phyloP scores from a whole-genome alignment of 2,329 filamentous ascomycete genomes.

The Aspergillus brasiliensis region DNA sequence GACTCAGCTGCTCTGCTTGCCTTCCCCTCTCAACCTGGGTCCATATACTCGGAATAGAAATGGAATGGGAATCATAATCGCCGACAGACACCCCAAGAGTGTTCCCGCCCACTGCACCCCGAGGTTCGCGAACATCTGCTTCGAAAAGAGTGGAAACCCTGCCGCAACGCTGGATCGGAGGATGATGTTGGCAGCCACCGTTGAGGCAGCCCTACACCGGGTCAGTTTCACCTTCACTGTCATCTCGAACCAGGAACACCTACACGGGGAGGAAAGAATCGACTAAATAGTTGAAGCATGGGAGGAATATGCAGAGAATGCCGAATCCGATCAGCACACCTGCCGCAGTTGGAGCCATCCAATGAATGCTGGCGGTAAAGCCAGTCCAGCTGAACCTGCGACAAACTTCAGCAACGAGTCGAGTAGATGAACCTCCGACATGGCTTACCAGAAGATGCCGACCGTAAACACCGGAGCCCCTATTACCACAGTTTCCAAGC shows the following conservation, averaged over 20 bases:
- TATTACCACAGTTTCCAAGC: slow-evolving; percentile 54
- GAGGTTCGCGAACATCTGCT: slow-evolving; percentile 42
- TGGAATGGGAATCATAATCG: slow-evolving; percentile 41
- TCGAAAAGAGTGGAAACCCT: slow-evolving; percentile 41
- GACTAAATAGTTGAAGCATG: slow-evolving; percentile 61
- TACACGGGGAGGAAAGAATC: slow-evolving; percentile 59
- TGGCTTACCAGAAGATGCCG: slow-evolving; percentile 66
- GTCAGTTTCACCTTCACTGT: background rate
- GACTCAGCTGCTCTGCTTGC: background rate
- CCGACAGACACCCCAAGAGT: slow-evolving; percentile 38
- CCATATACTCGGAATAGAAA: slow-evolving; percentile 34
- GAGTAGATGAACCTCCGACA: too few relatives aligned
- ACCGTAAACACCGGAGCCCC: slow-evolving; percentile 56
- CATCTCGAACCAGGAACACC: slow-evolving; percentile 1
- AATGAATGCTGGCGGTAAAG: slow-evolving; percentile 45
- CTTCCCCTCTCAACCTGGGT: slow-evolving; percentile 22
- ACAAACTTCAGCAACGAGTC: too few relatives aligned
- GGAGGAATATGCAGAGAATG: slow-evolving; percentile 59
- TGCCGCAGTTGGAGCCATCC: slow-evolving; percentile 42
- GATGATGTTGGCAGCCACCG: slow-evolving; percentile 58
- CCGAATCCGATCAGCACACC: slow-evolving; percentile 60
- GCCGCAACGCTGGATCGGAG: slow-evolving; percentile 38
- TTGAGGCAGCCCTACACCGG: slow-evolving; percentile 46
- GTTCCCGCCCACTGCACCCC: slow-evolving; percentile 44
- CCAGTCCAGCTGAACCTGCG: slow-evolving; percentile 68